A percentile compares a stretch with the other conserved stretches of the same genome.
phyloP scores from a whole-genome alignment of 345 rosid species.

The Anacardium occidentale region DNA sequence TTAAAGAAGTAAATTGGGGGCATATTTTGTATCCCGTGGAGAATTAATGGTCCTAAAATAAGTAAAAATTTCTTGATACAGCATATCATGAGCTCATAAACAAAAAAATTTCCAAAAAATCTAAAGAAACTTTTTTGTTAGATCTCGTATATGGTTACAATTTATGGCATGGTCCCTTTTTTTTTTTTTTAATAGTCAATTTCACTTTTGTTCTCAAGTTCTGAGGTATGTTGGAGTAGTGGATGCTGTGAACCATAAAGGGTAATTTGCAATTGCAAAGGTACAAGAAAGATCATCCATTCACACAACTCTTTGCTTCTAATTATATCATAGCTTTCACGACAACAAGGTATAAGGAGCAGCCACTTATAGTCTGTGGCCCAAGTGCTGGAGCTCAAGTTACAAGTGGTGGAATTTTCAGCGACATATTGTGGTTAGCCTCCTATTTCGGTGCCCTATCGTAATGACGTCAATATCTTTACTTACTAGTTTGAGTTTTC shows the following conservation, averaged over 20 bases:
- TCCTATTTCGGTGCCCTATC: conserved; percentile 97
- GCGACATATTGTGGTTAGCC: conserved; percentile 81
- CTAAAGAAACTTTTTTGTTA: background rate
- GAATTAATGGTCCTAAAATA: background rate
- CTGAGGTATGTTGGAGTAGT: conserved; percentile 91
- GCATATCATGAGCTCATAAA: no score
- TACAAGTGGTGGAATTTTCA: conserved; percentile 95
- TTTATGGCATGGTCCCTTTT: background rate
- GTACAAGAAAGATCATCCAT: conserved; percentile 82
- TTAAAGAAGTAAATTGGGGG: background rate
- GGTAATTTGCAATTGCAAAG: conserved; percentile 52
- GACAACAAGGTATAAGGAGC: conserved; percentile 77
- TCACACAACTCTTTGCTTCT: conserved; percentile 83
- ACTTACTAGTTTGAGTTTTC: background rate
- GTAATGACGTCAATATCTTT: conserved; percentile 19
- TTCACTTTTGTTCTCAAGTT: conserved; percentile 42
- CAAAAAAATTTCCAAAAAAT: background rate
- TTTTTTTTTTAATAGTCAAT: background rate
- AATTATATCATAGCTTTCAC: conserved; percentile 97
- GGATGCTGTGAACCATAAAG: conserved; percentile 51
- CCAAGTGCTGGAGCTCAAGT: conserved; percentile 99
- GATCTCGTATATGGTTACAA: background rate
- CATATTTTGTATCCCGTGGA: background rate
- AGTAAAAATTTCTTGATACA: background rate
- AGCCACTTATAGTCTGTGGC: conserved; percentile 90